These are phyloP conservation scores for Nannochloris sp. DNA, from an alignment of 139 green algal genomes.

Conservation along the genomic window DNA sequence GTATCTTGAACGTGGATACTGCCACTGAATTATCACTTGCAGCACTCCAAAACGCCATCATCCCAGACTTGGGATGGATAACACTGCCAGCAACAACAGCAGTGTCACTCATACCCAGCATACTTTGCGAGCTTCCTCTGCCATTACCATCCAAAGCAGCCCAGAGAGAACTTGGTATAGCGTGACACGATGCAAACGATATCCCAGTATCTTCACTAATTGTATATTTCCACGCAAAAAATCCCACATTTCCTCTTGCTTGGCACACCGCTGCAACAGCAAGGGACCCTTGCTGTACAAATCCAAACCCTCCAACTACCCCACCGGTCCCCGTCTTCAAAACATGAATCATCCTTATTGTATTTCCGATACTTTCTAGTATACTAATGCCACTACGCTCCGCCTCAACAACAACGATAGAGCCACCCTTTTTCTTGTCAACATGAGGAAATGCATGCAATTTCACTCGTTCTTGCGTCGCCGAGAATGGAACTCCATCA, in stretches of 20 bases:
- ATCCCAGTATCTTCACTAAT: conserved; percentile 4
- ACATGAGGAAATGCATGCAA: conserved; percentile 10
- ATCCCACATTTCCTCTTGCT: conserved; percentile 23
- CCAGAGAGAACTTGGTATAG: conserved; percentile 14
- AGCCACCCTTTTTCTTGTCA: conserved; percentile 3
- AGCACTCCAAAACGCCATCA: conserved; percentile 5
- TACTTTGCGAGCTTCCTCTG: not conserved
- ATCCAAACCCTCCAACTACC: conserved; percentile 13
- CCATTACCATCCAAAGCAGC: conserved; percentile 18
- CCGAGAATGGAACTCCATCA: not conserved
- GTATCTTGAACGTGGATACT: not conserved
- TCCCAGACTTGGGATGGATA: not conserved
- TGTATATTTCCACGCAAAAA: conserved; percentile 16
- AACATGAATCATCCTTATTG: conserved; percentile 1
- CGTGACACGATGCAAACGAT: conserved; percentile 4
- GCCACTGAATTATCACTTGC: too few species aligned
- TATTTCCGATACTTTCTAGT: conserved; percentile 7
- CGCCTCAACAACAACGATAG: conserved; percentile 21
- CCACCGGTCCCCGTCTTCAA: conserved; percentile 6
- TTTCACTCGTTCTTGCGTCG: conserved; percentile 13
- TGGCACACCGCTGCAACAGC: conserved; percentile 13
- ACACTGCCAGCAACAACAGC: conserved; percentile 4
- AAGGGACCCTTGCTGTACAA: conserved; percentile 7
- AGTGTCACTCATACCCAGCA: conserved; percentile 19
- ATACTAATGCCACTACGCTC: conserved; percentile 12